Percentiles rank a stretch among this genome's conserved stretches.
phyloP scores from a whole-genome alignment of 805 yeast species.

The Candida succiphila region DNA sequence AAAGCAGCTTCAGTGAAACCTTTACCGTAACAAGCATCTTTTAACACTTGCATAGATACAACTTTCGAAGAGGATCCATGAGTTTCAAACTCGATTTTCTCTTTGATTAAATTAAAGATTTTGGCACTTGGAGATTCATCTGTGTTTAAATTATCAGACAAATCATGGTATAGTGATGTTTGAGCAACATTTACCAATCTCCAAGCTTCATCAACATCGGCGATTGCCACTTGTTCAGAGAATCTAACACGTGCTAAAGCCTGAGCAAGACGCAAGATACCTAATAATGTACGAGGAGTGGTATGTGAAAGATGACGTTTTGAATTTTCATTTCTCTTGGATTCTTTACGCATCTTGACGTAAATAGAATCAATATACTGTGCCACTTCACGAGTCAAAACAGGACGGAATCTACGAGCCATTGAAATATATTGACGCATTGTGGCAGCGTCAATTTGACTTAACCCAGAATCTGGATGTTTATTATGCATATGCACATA shows the following conservation, averaged over 20 bases:
- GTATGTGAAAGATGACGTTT: conserved; percentile 79
- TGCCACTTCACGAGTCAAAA: conserved; percentile 72
- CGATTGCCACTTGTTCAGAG: conserved; percentile 54
- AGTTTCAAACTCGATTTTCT: conserved; percentile 18
- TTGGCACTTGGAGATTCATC: conserved; percentile 64
- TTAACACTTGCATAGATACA: conserved; percentile 37
- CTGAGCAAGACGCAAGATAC: conserved; percentile 85
- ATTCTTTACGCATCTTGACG: conserved; percentile 87
- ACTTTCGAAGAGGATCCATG: conserved; percentile 22
- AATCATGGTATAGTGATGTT: conserved; percentile 58
- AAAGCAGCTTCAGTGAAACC: conserved; percentile 81
- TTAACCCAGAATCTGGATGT: conserved; percentile 71
- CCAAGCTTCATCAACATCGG: conserved; percentile 93
- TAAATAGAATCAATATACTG: conserved; percentile 81
- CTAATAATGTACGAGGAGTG: conserved; percentile 91
- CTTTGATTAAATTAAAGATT: conserved; percentile 62
- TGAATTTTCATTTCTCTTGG: conserved; percentile 69
- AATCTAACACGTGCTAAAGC: conserved; percentile 89
- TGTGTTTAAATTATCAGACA: conserved; percentile 30
- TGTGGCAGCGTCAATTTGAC: conserved; percentile 68
- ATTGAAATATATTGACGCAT: conserved; percentile 82
- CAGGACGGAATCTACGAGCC: conserved; percentile 81
- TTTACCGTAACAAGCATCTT: conserved; percentile 59
- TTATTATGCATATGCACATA: conserved; percentile 89
- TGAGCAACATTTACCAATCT: conserved; percentile 83